phyloP scores from a whole-genome alignment of 106 monocot genomes.

The Phalaenopsis equestris region DNA sequence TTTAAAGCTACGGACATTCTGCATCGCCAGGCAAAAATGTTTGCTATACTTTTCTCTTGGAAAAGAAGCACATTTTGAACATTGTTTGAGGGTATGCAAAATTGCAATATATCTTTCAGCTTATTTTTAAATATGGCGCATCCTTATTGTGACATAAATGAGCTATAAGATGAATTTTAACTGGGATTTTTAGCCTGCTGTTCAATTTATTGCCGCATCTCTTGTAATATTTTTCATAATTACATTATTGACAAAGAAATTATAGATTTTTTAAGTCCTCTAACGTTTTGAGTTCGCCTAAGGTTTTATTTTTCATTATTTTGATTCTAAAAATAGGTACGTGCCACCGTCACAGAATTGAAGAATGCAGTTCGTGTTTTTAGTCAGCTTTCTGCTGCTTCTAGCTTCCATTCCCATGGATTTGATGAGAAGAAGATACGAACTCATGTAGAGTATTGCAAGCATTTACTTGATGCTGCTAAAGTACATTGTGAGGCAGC shows the following conservation, averaged over 20 bases:
- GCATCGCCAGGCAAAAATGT: neutral
- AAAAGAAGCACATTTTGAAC: neutral
- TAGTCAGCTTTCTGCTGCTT: slow-evolving; percentile 68
- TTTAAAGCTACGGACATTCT: too few relatives aligned
- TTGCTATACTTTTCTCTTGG: neutral
- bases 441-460: slow-evolving; percentile 92
- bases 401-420: slow-evolving; percentile 70
- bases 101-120: neutral
- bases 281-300: neutral
- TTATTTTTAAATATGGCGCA: neutral
- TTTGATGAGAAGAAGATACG: slow-evolving; percentile 95
- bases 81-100: neutral
- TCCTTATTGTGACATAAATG: neutral
- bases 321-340: slow-evolving; percentile 39
- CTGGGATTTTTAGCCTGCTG: neutral
- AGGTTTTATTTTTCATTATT: neutral
- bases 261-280: neutral
- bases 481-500: slow-evolving; percentile 95
- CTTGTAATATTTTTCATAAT: neutral
- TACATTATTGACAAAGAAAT: neutral
- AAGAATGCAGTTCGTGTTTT: slow-evolving; percentile 93
- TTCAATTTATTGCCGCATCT: neutral
- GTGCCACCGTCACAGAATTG: slow-evolving; percentile 82
- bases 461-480: slow-evolving; percentile 90
- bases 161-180: neutral